These are phyloP conservation scores for Citrus glauca DNA, from an alignment of 345 rosid genomes.

Conservation along the genomic window DNA sequence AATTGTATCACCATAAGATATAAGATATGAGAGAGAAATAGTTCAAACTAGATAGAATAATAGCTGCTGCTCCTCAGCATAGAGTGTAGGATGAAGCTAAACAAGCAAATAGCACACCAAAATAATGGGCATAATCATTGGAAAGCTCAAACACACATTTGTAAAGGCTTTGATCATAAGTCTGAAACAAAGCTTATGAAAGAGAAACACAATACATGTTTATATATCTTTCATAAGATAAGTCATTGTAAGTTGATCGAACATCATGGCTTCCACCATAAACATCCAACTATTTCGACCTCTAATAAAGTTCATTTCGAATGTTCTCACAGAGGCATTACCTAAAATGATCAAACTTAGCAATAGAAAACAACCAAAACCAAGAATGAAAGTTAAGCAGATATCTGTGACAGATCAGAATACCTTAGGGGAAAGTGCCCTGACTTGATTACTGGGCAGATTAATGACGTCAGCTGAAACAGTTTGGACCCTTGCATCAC, in stretches of 20 bases:
- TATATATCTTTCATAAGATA: background rate
- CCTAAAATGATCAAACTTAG: background rate
- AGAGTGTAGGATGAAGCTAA: background rate
- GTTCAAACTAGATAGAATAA: background rate
- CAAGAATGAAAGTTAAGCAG: background rate
- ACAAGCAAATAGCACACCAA: background rate
- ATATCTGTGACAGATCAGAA: background rate
- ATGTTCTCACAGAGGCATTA: background rate
- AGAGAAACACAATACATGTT: background rate
- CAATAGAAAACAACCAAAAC: background rate
- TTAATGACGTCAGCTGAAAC: constrained; percentile 74
- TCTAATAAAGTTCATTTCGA: background rate
- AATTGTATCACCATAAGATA: background rate
- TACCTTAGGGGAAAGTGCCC: constrained; percentile 79
- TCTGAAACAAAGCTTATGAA: background rate
- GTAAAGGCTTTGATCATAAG: background rate
- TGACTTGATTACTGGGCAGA: constrained; percentile 49
- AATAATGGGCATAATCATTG: background rate
- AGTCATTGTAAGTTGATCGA: background rate
- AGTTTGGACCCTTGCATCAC: constrained; percentile 82
- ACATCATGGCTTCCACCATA: background rate
- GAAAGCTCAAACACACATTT: background rate
- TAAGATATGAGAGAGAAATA: background rate
- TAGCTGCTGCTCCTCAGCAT: background rate
- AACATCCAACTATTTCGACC: background rate